Base-by-base conservation (phyloP, 2,329 filamentous ascomycete species). In the Chrysoporthe cubensis region DNA sequence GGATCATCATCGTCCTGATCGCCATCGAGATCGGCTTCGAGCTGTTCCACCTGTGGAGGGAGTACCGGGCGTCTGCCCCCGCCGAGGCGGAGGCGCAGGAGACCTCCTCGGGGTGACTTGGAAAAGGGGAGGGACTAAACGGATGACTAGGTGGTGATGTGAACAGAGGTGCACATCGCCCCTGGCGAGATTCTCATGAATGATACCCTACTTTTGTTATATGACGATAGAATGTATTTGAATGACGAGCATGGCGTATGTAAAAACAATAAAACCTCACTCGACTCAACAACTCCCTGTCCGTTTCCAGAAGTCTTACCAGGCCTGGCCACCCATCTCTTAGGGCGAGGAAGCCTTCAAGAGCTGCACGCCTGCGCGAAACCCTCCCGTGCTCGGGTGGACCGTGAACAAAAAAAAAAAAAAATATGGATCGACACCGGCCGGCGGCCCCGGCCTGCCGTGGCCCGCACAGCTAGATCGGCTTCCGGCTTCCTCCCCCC, bases 1-100 rank as follows among this genome's bases (percentile, higher is more conserved):
- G 93, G 91, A 96, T 96, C 74, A 98, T 99, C 77, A 98, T 99
- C 74, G 84, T 92, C 2, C 85, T 99, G 65, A 99, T 99, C 76
- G 89, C 92, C 1, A 91, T 98, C 44, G 96, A 99, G 80, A 94
- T 98, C 16, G 84, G 90, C 13, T 96, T 98, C 77, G 95, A 97
- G 79, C 83, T 97, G 70, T 83, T 64, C 4, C 48, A 63, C 16
- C 50, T 52, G 60, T 52, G 92, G 70, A 84, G 91, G 66, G 84
- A 94, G 61, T 90, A 89, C 78, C 86, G 89, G 71, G 91, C 93
- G 73, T 83, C 83, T 73, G 73, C 70, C 65, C 77, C 79, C 59
- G 80, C 83, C 71, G 75, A 74, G 42, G 76, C 73, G 46, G 71
- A 73, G 46, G 71, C 69, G 48, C 14, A 48, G 7, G n/a, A 9